Percentiles rank a stretch among this genome's conserved stretches.
Conservation (phyloP, 768 basidiomycete species). For the Amanita pallidorosea region DNA sequence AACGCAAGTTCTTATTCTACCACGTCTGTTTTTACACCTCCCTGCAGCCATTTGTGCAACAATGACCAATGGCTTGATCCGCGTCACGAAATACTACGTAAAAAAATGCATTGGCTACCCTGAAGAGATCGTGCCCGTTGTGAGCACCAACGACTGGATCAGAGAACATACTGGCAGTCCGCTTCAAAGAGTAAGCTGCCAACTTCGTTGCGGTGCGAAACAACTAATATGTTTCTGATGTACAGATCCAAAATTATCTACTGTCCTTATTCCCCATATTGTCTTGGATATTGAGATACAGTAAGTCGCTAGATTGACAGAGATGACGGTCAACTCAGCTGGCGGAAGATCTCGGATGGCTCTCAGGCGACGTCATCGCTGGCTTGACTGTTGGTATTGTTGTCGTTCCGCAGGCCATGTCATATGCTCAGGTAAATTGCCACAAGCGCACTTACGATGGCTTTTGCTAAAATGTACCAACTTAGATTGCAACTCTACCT, state of each 20-base stretch:
- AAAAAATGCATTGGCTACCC: conserved; percentile 54
- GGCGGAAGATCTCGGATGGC: conserved; percentile 59
- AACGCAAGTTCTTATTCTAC: not conserved
- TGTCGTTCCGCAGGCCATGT: conserved; percentile 90
- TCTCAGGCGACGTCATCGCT: conserved; percentile 80
- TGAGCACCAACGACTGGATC: conserved; percentile 51
- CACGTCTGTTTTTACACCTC: not conserved
- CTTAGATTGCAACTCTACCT: conserved; percentile 72
- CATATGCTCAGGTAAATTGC: conserved; percentile 57
- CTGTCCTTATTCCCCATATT: conserved; percentile 74
- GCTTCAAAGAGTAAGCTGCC: conserved; percentile 33
- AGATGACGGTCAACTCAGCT: not conserved
- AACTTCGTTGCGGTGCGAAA: not conserved
- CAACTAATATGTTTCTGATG: conserved; percentile 2
- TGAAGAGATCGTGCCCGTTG: conserved; percentile 45
- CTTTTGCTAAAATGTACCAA: not conserved
- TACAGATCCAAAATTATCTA: conserved; percentile 55
- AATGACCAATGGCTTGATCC: conserved; percentile 13
- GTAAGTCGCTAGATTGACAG: conserved; percentile 27
- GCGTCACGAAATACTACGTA: conserved; percentile 32
- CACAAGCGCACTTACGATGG: not conserved
- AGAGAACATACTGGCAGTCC: conserved; percentile 31
- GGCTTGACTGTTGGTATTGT: conserved; percentile 94
- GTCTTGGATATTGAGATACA: conserved; percentile 82
- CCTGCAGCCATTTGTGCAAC: not conserved